Conservation (phyloP, 768 basidiomycete genomes). For the Lactarius sp. region DNA sequence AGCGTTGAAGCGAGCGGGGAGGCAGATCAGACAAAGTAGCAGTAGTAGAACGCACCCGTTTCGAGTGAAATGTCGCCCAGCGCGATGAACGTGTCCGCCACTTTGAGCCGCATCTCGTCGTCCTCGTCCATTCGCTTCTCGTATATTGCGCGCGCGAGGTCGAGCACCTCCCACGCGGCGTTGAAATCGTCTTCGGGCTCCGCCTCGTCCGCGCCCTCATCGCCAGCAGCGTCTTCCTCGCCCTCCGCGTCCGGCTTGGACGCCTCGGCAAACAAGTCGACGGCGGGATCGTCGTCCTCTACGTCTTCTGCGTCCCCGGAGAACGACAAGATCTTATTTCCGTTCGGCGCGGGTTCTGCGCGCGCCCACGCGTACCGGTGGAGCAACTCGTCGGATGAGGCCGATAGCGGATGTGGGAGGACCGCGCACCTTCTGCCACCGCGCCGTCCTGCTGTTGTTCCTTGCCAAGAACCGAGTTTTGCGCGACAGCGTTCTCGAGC, state of each 20-base stretch:
- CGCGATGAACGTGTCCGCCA: constrained; percentile 87
- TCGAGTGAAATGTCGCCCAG: constrained; percentile 97
- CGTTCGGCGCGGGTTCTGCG: constrained; percentile 36
- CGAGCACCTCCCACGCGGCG: constrained; percentile 96
- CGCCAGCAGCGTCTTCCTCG: constrained; percentile 48
- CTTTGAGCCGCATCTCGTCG: constrained; percentile 65
- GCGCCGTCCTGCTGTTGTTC: constrained; percentile 60
- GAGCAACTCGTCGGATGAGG: constrained; percentile 27
- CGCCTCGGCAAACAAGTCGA: constrained; percentile 63
- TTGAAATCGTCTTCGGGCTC: constrained; percentile 98
- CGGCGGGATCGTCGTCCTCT: constrained; percentile 48
- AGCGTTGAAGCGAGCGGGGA: not conserved
- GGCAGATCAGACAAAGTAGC: not conserved
- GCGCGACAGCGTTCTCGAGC: constrained; percentile 85
- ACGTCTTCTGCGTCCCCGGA: constrained; percentile 73
- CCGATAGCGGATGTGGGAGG: not conserved
- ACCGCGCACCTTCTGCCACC: constrained; percentile 35
- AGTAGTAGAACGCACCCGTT: constrained; percentile 57
- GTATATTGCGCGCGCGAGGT: constrained; percentile 85
- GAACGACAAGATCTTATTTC: constrained; percentile 64
- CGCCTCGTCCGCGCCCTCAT: constrained; percentile 54
- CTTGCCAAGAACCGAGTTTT: constrained; percentile 85
- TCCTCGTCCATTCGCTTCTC: constrained; percentile 57
- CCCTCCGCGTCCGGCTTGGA: constrained; percentile 43
- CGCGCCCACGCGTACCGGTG: constrained; percentile 26